phyloP scores from a whole-genome alignment of 768 basidiomycete genomes.

The Mycena kentingensis region DNA sequence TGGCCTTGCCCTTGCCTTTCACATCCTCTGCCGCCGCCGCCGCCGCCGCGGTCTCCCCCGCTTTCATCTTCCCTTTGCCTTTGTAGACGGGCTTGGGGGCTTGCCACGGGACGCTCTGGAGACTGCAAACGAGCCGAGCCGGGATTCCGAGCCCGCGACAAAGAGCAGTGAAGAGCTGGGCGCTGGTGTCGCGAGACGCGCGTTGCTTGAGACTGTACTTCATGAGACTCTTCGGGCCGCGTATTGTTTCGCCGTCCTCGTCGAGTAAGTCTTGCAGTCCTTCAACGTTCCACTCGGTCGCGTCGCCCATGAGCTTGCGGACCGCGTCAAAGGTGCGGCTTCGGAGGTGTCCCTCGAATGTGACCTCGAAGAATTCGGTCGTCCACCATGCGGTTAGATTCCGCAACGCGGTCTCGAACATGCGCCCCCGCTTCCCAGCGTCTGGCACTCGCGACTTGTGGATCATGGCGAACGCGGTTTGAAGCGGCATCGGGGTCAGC shows the following conservation, averaged over 20 bases:
- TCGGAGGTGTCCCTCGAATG: slow-evolving; percentile 66
- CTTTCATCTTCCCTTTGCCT: slow-evolving; percentile 35
- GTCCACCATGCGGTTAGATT: slow-evolving; percentile 87
- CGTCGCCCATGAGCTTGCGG: slow-evolving; percentile 36
- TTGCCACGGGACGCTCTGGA: slow-evolving; percentile 94
- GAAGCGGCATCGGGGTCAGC: slow-evolving; percentile 75
- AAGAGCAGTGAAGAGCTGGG: slow-evolving; percentile 89
- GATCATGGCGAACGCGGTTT: slow-evolving; percentile 80
- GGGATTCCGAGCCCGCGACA: slow-evolving; percentile 87
- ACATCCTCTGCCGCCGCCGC: slow-evolving; percentile 33
- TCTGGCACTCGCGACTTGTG: slow-evolving; percentile 83
- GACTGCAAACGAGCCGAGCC: slow-evolving; percentile 81
- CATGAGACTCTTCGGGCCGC: slow-evolving; percentile 85
- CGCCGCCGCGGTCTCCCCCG: slow-evolving; percentile 27
- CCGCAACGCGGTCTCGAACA: slow-evolving; percentile 82
- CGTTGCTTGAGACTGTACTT: slow-evolving; percentile 82
- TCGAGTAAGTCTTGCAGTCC: slow-evolving; percentile 41
- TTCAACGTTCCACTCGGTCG: slow-evolving; percentile 41
- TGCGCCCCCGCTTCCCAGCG: slow-evolving; percentile 73
- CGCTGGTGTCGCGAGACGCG: slow-evolving; percentile 84
- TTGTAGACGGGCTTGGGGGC: slow-evolving; percentile 51
- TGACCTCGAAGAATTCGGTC: slow-evolving; percentile 64
- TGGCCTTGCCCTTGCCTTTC: slow-evolving; percentile 28
- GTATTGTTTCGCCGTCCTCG: slow-evolving; percentile 66
- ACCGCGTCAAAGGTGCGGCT: slow-evolving; percentile 80